phyloP scores from a whole-genome alignment of 176 grass and related monocot species.

The Miscanthus lutarioriparius region DNA sequence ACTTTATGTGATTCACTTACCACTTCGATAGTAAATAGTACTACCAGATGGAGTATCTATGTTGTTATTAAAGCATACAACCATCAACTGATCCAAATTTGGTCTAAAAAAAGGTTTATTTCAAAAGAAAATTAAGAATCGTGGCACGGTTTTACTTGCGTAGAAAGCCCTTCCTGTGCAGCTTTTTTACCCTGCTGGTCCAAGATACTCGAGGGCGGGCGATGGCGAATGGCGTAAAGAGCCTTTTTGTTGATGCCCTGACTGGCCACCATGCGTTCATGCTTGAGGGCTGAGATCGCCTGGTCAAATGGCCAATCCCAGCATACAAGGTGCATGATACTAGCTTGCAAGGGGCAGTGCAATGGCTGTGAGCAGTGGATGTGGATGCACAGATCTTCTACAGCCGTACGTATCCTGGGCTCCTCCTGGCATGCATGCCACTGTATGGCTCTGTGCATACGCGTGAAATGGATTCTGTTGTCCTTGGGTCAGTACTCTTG shows the following conservation, averaged over 20 bases:
- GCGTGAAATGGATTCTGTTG: slow-evolving; percentile 16
- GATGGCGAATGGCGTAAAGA: background rate
- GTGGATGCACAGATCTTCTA: slow-evolving; percentile 1
- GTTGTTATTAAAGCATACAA: background rate
- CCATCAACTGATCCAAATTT: background rate
- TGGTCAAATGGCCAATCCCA: slow-evolving; percentile 26
- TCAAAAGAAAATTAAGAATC: background rate
- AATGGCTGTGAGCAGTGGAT: slow-evolving; percentile 4
- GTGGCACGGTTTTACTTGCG: background rate
- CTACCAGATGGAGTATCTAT: background rate
- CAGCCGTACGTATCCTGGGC: background rate
- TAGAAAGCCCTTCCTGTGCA: background rate
- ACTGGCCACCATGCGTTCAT: slow-evolving; percentile 18
- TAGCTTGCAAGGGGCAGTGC: slow-evolving; percentile 22
- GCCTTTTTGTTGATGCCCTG: slow-evolving; percentile 25
- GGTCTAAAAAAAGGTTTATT: background rate
- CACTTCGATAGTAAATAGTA: background rate
- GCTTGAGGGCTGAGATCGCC: slow-evolving; percentile 31
- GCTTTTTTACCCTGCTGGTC: slow-evolving; percentile 9
- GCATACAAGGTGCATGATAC: slow-evolving; percentile 25
- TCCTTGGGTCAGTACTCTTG: background rate
- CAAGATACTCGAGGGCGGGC: slow-evolving; percentile 11
- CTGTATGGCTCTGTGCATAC: background rate
- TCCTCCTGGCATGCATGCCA: background rate
- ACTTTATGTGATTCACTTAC: slow-evolving; percentile 2